These are phyloP conservation scores for Mucor saturninus DNA, from an alignment of 371 early-diverging fungal species.

Conservation along the genomic window DNA sequence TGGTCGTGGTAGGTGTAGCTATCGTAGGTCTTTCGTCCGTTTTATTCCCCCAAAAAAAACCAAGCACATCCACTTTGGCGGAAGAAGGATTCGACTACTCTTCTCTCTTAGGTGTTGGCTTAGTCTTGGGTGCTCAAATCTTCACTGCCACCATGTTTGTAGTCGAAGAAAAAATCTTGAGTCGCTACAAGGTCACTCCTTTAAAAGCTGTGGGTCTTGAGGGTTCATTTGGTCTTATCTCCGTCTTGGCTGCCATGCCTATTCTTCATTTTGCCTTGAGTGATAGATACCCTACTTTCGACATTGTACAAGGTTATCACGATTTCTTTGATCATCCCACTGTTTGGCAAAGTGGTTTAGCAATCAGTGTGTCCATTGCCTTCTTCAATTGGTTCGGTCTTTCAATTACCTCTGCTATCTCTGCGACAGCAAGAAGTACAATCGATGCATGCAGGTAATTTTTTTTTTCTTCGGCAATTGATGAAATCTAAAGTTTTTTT, in stretches of 20 bases:
- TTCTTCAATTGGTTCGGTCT: slow-evolving; percentile 96
- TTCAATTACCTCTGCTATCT: slow-evolving; percentile 83
- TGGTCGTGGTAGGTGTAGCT: slow-evolving; percentile 83
- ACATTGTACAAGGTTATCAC: slow-evolving; percentile 74
- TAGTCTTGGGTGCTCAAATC: slow-evolving; percentile 89
- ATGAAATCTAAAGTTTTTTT: slow-evolving; percentile 1
- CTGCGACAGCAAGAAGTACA: slow-evolving; percentile 90
- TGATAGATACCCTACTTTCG: slow-evolving; percentile 70
- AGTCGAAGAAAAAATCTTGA: slow-evolving; percentile 91
- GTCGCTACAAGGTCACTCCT: slow-evolving; percentile 77
- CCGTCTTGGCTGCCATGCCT: slow-evolving; percentile 74
- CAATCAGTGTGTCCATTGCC: slow-evolving; percentile 86
- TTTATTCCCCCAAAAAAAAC: slow-evolving; percentile 49
- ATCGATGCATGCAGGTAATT: slow-evolving; percentile 88
- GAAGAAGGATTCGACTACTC: slow-evolving; percentile 27
- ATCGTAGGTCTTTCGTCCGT: slow-evolving; percentile 86
- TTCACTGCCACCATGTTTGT: slow-evolving; percentile 95
- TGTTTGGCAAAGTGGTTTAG: slow-evolving; percentile 79
- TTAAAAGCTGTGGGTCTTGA: slow-evolving; percentile 93
- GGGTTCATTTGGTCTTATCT: slow-evolving; percentile 87
- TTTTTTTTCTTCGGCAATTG: background rate
- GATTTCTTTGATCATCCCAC: slow-evolving; percentile 70
- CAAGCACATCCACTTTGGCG: slow-evolving; percentile 9
- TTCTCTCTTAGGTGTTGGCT: slow-evolving; percentile 72
- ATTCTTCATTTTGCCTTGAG: slow-evolving; percentile 78